A percentile compares a stretch with the other conserved stretches of the same genome.
Conservation (phyloP, 1,284 basidiomycete genomes). For the Malassezia psittaci region DNA sequence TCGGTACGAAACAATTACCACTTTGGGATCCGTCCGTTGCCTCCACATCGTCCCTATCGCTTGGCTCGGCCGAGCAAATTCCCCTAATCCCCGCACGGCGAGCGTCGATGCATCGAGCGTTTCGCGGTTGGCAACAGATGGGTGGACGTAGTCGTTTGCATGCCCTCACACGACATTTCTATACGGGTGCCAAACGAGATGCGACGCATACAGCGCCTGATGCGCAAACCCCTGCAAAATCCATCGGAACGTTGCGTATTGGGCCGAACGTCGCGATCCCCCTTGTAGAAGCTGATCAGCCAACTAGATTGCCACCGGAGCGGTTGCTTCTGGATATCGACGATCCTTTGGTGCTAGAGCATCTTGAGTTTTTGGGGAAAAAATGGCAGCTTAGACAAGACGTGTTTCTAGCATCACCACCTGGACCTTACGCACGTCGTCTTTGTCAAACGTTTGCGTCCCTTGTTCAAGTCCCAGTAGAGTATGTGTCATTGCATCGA, state of each 20-base stretch:
- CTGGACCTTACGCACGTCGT: slow-evolving; percentile 48
- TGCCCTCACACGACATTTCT: slow-evolving; percentile 8
- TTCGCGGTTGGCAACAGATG: background rate
- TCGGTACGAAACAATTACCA: too few relatives aligned
- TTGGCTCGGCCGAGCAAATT: background rate
- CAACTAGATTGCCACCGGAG: slow-evolving; percentile 28
- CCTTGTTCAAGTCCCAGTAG: slow-evolving; percentile 44
- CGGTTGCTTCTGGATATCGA: slow-evolving; percentile 38
- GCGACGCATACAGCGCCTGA: background rate
- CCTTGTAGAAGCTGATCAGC: slow-evolving; percentile 30
- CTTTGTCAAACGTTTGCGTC: slow-evolving; percentile 48
- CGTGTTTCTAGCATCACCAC: slow-evolving; percentile 43
- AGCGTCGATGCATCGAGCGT: background rate
- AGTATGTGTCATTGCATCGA: slow-evolving; percentile 48
- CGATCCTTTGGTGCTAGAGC: slow-evolving; percentile 40
- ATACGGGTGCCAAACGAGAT: background rate
- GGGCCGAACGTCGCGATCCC: slow-evolving; percentile 41
- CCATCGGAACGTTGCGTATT: slow-evolving; percentile 33
- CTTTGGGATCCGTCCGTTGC: too few relatives aligned
- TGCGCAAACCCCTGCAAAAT: background rate
- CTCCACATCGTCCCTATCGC: background rate
- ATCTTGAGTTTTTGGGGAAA: slow-evolving; percentile 44
- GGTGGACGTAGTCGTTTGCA: background rate
- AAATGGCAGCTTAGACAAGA: slow-evolving; percentile 46
- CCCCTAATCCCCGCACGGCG: background rate